These are phyloP conservation scores for Fusarium paranaense DNA, from an alignment of 2,329 filamentous ascomycete genomes.

Conservation along the genomic window DNA sequence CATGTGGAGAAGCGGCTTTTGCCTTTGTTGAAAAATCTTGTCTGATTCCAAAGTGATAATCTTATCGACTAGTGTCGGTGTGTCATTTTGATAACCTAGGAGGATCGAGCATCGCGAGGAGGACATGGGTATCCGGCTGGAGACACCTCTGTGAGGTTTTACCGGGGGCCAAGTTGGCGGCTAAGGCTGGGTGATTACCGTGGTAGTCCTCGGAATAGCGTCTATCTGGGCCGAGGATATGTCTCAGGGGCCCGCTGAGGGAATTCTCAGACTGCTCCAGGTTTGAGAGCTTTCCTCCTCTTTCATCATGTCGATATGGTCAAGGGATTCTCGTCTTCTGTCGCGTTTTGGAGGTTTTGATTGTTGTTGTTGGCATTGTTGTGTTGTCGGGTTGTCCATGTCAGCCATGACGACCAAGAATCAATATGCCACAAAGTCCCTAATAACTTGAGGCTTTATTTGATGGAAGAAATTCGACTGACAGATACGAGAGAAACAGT, in stretches of 20 bases:
- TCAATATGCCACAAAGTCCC: not conserved
- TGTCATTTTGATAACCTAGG: not conserved
- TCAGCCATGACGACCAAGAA: not conserved
- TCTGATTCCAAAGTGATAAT: not conserved
- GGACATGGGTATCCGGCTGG: not conserved
- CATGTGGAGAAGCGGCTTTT: not conserved
- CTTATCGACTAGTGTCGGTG: not conserved
- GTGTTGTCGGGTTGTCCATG: not conserved
- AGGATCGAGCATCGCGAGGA: not conserved
- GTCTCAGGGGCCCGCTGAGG: not conserved
- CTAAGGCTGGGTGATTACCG: not conserved
- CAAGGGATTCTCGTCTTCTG: not conserved
- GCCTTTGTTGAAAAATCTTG: not conserved
- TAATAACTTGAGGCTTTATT: not conserved
- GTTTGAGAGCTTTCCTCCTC: not conserved
- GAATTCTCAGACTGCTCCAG: not conserved
- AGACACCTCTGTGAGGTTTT: not conserved
- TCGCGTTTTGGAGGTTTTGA: not conserved
- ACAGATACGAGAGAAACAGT: not conserved
- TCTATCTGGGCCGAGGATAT: conserved; percentile 15
- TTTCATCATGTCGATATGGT: not conserved
- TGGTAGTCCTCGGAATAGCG: conserved; percentile 6
- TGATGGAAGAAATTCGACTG: not conserved
- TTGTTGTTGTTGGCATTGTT: not conserved
- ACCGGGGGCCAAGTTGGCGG: not conserved